Base-by-base conservation (phyloP, 148 eudicot genomes). In the Amaranthus palmeri region DNA sequence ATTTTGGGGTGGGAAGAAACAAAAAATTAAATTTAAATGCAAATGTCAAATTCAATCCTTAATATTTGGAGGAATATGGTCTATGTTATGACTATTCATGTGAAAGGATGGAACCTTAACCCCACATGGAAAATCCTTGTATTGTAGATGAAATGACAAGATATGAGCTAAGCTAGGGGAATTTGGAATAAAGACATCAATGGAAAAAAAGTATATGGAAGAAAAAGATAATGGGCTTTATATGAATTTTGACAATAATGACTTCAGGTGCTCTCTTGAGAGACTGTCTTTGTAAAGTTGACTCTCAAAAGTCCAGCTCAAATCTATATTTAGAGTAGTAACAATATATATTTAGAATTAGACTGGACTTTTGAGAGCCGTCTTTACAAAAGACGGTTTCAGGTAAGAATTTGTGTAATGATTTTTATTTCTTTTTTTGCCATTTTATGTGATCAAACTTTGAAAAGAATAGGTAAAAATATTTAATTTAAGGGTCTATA, bases 101-200 rank as follows among this genome's bases (percentile, higher is more conserved):
- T 51, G 58, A 6, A 57, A 56, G 64, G 15, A 61, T 13, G 58
- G 41, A 62, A 42, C 41, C 48, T 52, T 11, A 63, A 51, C 68
- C 76, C 76, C 69, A 73, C 69, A 13, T 54, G 2, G 65, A 41
- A 53, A 55, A 45, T 63, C 69, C 61, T 17, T 49, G 12, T 61
- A 61, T 61, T 54, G 14, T 53, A 49, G 44, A 42, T 70, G 74
- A 76, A 76, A 70, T 69, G 79, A 63, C 79, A 45, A 69, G 43
- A 55, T 74, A 44, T 57, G 48, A 13, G 45, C 46, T 40, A 50
- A 49, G 49, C 9, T 25, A 45, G 40, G 69, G 54, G 48, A 36
- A 7, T 18, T 60, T 36, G 58, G 73, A 7, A 18, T 42, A 43
- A 50, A 36, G 58, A 10, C 72, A 61, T 60, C 7, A 50, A 74